phyloP scores from a whole-genome alignment of 192 early-diverging fungal genomes.

The Backusella circina region DNA sequence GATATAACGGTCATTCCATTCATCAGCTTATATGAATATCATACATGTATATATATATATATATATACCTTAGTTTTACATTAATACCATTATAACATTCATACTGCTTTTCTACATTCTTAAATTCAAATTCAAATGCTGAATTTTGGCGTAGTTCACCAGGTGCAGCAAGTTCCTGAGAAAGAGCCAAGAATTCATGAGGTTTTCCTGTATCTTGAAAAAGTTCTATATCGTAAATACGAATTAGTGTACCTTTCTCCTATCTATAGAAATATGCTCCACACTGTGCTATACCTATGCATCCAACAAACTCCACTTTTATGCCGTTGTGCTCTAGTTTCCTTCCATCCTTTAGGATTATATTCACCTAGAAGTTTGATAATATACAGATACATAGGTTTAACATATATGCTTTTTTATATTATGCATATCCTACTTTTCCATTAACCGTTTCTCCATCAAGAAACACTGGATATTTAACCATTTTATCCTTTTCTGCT shows the following conservation, averaged over 20 bases:
- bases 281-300: conserved; percentile 64
- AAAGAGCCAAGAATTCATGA: conserved; percentile 89
- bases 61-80: conserved; percentile 72
- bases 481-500: conserved; percentile 85
- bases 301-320: conserved; percentile 98
- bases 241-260: neutral
- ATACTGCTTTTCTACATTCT: conserved; percentile 98
- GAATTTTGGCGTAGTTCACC: conserved; percentile 82
- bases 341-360: conserved; percentile 87
- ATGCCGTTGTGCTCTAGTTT: conserved; percentile 97
- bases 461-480: conserved; percentile 92
- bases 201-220: conserved; percentile 95
- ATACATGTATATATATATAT: neutral
- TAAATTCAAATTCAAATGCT: conserved; percentile 94
- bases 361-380: conserved; percentile 20
- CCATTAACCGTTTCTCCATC: conserved; percentile 94
- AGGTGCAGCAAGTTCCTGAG: conserved; percentile 92
- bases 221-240: conserved; percentile 57
- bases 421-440: conserved; percentile 57
- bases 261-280: neutral
- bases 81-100: conserved; percentile 99
- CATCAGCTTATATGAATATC: neutral
- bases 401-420: neutral
- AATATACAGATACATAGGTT: neutral
- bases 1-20: neutral